Percentiles rank a stretch among this genome's conserved stretches.
Evolutionary conservation across 2,329 filamentous ascomycete species (phyloP).

Genomic region (Cercospora canescens): DNA sequence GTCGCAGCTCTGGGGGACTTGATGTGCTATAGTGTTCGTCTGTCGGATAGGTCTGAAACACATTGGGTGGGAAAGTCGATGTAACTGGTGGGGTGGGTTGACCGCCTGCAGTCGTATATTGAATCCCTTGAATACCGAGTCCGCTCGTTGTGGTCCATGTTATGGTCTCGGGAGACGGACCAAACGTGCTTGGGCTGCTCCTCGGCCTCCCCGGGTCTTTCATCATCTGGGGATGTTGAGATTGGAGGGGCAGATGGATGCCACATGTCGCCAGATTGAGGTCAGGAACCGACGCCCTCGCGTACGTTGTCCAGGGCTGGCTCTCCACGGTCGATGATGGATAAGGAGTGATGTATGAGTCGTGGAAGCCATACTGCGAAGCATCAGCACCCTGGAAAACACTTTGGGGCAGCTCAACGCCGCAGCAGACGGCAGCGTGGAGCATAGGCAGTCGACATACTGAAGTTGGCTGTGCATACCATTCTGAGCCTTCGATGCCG

Average conservation of each 20-base stretch:
- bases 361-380: slow-evolving; percentile 32
- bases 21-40: slow-evolving; percentile 32
- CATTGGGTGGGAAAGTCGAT: slow-evolving; percentile 37
- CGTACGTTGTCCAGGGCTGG: slow-evolving; percentile 33
- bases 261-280: slow-evolving; percentile 22
- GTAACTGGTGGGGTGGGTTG: slow-evolving; percentile 33
- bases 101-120: slow-evolving; percentile 34
- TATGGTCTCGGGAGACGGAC: slow-evolving; percentile 39
- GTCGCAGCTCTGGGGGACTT: slow-evolving; percentile 32
- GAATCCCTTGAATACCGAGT: slow-evolving; percentile 41
- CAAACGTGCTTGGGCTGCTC: slow-evolving; percentile 47
- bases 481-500: slow-evolving; percentile 28
- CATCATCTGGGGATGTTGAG: slow-evolving; percentile 22
- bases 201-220: slow-evolving; percentile 39
- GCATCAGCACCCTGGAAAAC: slow-evolving; percentile 2
- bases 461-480: slow-evolving; percentile 32
- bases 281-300: slow-evolving; percentile 29
- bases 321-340: slow-evolving; percentile 36
- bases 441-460: slow-evolving; percentile 27
- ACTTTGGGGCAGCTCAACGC: slow-evolving; percentile 2
- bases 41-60: slow-evolving; percentile 31
- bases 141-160: slow-evolving; percentile 41
- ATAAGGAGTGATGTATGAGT: slow-evolving; percentile 37
- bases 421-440: not conserved
- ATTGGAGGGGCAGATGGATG: slow-evolving; percentile 19